Base-by-base conservation (phyloP, 768 basidiomycete species). In the Strobilomyces echinocephalus region DNA sequence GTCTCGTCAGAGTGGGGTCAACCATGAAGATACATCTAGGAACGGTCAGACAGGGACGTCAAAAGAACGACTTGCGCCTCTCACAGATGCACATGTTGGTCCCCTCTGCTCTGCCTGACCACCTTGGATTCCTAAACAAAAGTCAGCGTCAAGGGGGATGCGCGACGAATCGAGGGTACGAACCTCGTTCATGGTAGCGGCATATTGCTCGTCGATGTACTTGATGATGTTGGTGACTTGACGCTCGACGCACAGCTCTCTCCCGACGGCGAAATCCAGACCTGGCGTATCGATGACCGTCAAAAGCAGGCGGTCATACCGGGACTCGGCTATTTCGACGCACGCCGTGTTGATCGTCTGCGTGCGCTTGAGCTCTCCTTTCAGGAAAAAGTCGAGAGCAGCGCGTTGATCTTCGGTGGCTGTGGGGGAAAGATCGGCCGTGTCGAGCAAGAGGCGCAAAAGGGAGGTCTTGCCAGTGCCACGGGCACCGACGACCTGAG, bases 281-380 rank as follows among this genome's bases (percentile, higher is more conserved):
- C 91, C 91, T 28, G 91, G 91, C 2, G 91, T 93, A 62, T 94
- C 91, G 56, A 90, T 87, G 52, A 89, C 87, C 14, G 86, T 86
- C 60, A 94, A 79, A 21, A 85, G 69, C 43, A 93, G 74, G 35
- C 91, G 78, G 67, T 93, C 91, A 61, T 84, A 87, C 58, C 84
- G 81, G 43, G 86, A 88, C 70, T 93, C 91, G 76, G 80, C 84
- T 52, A 92, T 89, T 70, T 93, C 91, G 42, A 90, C 74, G 58
- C 81, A 84, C 3, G 85, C 86, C 2, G 84, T 79, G 59, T 84
- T 74, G 44, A 93, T 85, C 5, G 72, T 59, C 55, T 77, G 76
- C 14, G 91, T 91, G 8, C 76, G 68, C 65, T 83, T 84, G 48
- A 80, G 72, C 15, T 78, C 66, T 26, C 81, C 82, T 49, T 77